phyloP scores from a whole-genome alignment of 768 basidiomycete genomes.

The Suillus cothurnatus region DNA sequence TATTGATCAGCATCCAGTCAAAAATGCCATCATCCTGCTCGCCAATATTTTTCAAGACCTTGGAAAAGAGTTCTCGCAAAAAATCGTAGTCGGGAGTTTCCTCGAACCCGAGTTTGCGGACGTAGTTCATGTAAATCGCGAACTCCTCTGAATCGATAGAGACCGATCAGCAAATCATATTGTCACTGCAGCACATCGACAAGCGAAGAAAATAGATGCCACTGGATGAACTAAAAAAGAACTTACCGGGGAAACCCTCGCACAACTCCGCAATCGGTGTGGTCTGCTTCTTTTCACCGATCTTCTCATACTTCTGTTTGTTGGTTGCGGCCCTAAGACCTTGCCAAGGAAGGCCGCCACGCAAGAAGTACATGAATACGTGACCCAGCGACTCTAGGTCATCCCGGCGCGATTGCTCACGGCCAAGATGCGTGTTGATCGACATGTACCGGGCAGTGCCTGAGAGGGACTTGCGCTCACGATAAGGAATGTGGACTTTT shows the following conservation, averaged over 20 bases:
- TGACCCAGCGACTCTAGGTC: conserved; percentile 97
- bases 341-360: conserved; percentile 97
- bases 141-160: conserved; percentile 76
- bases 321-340: conserved; percentile 97
- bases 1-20: conserved; percentile 96
- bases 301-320: conserved; percentile 99
- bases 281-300: conserved; percentile 98
- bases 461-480: conserved; percentile 94
- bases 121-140: conserved; percentile 98
- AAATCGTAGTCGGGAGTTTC: conserved; percentile 99
- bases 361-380: conserved; percentile 99
- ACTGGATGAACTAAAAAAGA: conserved; percentile 4
- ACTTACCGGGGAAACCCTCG: conserved; percentile 90
- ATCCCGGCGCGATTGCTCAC: conserved; percentile 93
- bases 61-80: conserved; percentile 89
- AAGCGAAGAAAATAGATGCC: conserved; percentile 4
- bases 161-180: conserved; percentile 7
- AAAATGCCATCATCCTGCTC: conserved; percentile 92
- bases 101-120: conserved; percentile 97
- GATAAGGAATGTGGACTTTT: conserved; percentile 98
- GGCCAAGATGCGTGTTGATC: conserved; percentile 97
- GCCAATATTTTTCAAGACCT: conserved; percentile 84
- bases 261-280: conserved; percentile 91
- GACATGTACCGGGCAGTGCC: conserved; percentile 99
- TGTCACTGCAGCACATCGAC: neutral